A percentile compares a stretch with the other conserved stretches of the same genome.
phyloP scores from a whole-genome alignment of 805 yeast species.

The Zygoascus flipseniorum region DNA sequence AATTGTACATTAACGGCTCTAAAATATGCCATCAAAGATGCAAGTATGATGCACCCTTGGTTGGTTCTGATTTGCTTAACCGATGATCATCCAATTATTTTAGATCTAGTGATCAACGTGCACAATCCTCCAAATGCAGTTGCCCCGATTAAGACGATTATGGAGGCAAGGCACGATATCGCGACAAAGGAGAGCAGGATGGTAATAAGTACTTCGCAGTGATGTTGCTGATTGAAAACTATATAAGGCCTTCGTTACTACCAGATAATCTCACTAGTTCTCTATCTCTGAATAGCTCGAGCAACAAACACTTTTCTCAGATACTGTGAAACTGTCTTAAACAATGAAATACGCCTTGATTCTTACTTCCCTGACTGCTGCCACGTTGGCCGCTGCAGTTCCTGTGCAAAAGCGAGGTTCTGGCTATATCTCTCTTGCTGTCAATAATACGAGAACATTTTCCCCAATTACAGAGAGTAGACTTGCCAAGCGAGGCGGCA shows the following conservation, averaged over 20 bases:
- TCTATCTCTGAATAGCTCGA: background rate
- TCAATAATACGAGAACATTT: background rate
- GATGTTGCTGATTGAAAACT: background rate
- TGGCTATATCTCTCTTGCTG: background rate
- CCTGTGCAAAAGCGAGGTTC: background rate
- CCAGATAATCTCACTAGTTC: background rate
- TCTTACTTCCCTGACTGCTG: background rate
- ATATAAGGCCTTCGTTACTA: background rate
- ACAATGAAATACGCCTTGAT: background rate
- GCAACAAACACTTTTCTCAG: background rate
- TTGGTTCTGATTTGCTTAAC: background rate
- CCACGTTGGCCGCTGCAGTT: background rate
- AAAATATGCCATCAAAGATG: background rate
- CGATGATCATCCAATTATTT: background rate
- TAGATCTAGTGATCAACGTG: background rate
- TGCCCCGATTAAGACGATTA: background rate
- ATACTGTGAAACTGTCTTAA: background rate
- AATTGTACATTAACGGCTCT: background rate
- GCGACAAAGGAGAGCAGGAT: background rate
- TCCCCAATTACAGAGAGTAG: background rate
- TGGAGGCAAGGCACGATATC: background rate
- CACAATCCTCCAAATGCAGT: background rate
- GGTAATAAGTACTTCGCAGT: background rate
- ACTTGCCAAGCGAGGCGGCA: background rate
- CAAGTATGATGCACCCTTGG: no score